Conservation (phyloP, 2,329 filamentous ascomycete genomes). For the Hypomyces perniciosus region DNA sequence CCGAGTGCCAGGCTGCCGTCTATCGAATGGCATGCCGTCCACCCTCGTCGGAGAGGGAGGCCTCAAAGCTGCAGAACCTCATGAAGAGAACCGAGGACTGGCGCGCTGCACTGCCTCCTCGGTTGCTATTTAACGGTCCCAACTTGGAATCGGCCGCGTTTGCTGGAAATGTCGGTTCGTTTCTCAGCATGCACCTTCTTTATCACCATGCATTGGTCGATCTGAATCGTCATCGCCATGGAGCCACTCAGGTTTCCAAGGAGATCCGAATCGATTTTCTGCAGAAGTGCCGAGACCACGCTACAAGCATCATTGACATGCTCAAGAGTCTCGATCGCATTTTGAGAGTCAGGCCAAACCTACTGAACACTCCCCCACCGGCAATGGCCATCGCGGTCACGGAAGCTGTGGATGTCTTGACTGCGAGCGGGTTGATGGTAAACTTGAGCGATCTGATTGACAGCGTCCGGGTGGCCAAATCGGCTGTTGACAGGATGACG, state of each 20-base stretch:
- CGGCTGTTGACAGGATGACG: conserved; percentile 50
- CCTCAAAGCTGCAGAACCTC: conserved; percentile 38
- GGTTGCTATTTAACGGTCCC: conserved; percentile 46
- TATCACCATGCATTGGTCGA: conserved; percentile 60
- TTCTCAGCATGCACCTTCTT: conserved; percentile 60
- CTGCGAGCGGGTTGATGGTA: conserved; percentile 49
- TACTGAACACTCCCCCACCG: conserved; percentile 46
- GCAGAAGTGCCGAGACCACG: conserved; percentile 44
- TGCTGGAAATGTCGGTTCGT: conserved; percentile 49
- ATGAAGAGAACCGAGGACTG: conserved; percentile 51
- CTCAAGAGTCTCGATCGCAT: conserved; percentile 35
- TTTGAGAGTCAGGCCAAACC: conserved; percentile 25
- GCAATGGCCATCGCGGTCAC: conserved; percentile 57
- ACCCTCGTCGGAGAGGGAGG: conserved; percentile 22
- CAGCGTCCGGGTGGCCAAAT: conserved; percentile 46
- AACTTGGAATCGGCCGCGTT: conserved; percentile 53
- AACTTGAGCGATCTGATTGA: conserved; percentile 48
- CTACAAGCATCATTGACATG: conserved; percentile 45
- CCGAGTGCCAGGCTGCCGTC: conserved; percentile 54
- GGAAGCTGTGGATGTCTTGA: conserved; percentile 61
- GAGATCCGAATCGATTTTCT: conserved; percentile 40
- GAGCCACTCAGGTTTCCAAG: conserved; percentile 30
- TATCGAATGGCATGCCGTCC: conserved; percentile 34
- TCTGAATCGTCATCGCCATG: conserved; percentile 54
- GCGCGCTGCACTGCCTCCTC: conserved; percentile 48